Base-by-base conservation (phyloP, 805 yeast species). In the Wickerhamomyces sydowiorum region DNA sequence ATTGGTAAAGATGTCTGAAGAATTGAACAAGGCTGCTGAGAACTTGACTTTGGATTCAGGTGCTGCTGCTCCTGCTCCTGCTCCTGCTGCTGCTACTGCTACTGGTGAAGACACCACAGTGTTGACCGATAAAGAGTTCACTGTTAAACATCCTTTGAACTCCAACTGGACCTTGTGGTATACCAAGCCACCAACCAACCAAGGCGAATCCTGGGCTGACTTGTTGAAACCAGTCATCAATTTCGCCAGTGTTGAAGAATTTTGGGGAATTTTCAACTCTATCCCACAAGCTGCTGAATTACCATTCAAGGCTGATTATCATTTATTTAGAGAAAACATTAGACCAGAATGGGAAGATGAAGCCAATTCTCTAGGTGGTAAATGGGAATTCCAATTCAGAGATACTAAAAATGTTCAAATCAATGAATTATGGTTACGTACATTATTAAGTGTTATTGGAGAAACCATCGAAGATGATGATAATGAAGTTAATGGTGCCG, bases 341-440 rank as follows among this genome's bases (percentile, higher is more conserved):
- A 84, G 87, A 66, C 99, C 99, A 43, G 98, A 93, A 75, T 93
- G 99, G 99, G 99, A 93, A 74, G 98, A 93, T 66, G 73, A 70
- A 41, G 77, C 79, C 51, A 93, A 93, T 67, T 66, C 86, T 46
- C 75, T 81, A 54, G 99, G 99, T 61, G 99, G 99, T 60, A 88
- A 86, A 70, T 93, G 96, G 96, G 74, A 86, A 34, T 86, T 77
- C 68, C 81, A 76, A 66, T 80, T 84, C 67, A 82, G 73, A 63
- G 74, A 77, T 48, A 83, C 75, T 50, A 69, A 67, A 46, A 64
- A 67, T 48, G 66, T 70, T 36, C 80, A 79, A 47, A 81, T 88
- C 62, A 91, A 90, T 64, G 95, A 89, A 53, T 73, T 87, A 60
- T 93, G 98, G 99, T 80, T 88, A 60, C 74, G 95, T 66, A 80